Percentiles rank a stretch among this genome's conserved stretches.
phyloP scores from a whole-genome alignment of 768 basidiomycete genomes.

The Trametes punicea region DNA sequence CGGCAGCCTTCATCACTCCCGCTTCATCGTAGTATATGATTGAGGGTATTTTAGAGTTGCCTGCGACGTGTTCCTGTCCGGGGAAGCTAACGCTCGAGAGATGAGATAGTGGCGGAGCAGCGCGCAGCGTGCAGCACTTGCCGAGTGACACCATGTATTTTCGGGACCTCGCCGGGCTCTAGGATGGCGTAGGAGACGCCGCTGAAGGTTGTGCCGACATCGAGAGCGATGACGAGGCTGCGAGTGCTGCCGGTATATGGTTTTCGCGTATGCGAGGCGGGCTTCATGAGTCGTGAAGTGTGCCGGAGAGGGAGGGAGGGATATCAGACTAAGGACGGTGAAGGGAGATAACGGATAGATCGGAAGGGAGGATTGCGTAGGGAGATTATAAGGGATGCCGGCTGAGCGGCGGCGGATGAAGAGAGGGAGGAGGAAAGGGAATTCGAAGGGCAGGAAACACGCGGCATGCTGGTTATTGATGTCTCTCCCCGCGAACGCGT shows the following conservation, averaged over 20 bases:
- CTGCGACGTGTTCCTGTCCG: slow-evolving; percentile 82
- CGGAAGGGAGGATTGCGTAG: slow-evolving; percentile 1
- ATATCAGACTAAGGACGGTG: slow-evolving; percentile 1
- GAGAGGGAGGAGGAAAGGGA: slow-evolving; percentile 8
- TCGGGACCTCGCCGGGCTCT: slow-evolving; percentile 76
- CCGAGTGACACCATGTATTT: slow-evolving; percentile 80
- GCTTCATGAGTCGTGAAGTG: slow-evolving; percentile 41
- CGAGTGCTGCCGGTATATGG: slow-evolving; percentile 64
- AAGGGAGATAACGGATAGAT: slow-evolving; percentile 15
- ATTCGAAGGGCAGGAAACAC: slow-evolving; percentile 11
- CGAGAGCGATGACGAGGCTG: slow-evolving; percentile 73
- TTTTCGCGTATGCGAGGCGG: slow-evolving; percentile 62
- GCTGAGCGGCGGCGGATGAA: slow-evolving; percentile 6
- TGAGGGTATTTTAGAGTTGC: slow-evolving; percentile 81
- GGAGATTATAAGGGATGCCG: slow-evolving; percentile 14
- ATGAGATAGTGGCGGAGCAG: not conserved
- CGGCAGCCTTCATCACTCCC: slow-evolving; percentile 66
- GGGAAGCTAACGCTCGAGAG: slow-evolving; percentile 53
- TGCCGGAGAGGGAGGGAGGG: not conserved
- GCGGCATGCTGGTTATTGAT: slow-evolving; percentile 17
- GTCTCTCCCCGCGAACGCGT: not conserved
- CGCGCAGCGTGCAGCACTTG: slow-evolving; percentile 29
- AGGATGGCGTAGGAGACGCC: slow-evolving; percentile 83
- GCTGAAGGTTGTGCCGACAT: slow-evolving; percentile 81
- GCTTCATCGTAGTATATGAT: slow-evolving; percentile 68